Percentiles rank a stretch among this genome's conserved stretches.
Evolutionary conservation across 495 filamentous ascomycete genomes (phyloP).

Genomic region (Thozetella sp.): DNA sequence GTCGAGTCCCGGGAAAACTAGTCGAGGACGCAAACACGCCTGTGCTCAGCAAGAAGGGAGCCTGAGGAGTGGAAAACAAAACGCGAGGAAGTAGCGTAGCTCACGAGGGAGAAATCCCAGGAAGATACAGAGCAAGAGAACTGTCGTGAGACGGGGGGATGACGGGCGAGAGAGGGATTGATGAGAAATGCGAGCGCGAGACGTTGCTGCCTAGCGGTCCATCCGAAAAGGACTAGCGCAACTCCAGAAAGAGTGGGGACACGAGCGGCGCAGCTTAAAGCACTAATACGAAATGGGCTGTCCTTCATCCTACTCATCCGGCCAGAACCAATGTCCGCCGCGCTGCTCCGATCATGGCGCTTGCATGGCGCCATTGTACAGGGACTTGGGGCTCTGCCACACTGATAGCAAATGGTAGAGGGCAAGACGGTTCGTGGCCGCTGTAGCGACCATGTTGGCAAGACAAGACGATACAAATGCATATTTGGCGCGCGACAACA

Average conservation of each 20-base stretch:
- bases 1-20: no score
- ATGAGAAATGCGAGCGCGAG: constrained; percentile 1
- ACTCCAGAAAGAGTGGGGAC: neutral
- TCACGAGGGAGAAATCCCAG: neutral
- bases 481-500: no score
- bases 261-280: neutral
- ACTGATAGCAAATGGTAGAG: neutral
- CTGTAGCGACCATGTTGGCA: no score
- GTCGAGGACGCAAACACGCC: neutral
- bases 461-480: no score
- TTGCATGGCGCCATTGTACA: neutral
- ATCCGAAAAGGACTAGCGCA: neutral
- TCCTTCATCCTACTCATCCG: neutral
- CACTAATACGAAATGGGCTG: neutral
- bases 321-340: neutral
- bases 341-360: neutral
- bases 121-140: neutral
- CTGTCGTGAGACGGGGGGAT: neutral
- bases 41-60: neutral
- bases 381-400: neutral
- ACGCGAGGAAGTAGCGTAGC: neutral
- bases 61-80: neutral
- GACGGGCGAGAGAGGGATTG: neutral
- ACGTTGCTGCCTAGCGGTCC: constrained; percentile 1
- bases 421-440: no score